Evolutionary conservation across 192 early-diverging fungal genomes (phyloP), one percentile per base, ranked within the genome.

Genomic region (Dissophora ornata): DNA sequence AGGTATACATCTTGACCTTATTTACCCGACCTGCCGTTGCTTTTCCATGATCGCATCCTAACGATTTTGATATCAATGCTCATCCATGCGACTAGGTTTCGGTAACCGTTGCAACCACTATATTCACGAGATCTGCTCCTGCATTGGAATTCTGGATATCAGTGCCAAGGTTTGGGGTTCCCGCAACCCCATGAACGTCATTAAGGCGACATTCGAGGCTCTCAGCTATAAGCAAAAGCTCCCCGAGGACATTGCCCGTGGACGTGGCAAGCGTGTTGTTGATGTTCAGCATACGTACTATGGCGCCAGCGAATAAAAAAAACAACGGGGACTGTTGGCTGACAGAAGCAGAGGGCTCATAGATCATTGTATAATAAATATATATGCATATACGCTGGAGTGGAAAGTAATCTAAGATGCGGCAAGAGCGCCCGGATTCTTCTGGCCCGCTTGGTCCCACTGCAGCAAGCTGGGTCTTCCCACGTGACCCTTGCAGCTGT

Each of bases 211-310:
- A 13, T 98, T 98, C 81, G 94, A 92, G 79, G 98, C 98, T 13
- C 79, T 99, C 11, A 51, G 64, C 18, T 63, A 80, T 16, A 67
- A 81, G 56, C 98, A 99, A 83, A 89, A 86, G 68, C 80, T 87
- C 7, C 94, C 96, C 12, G 83, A 87, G 44, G 92, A 98, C 32
- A 88, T 99, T 83, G 96, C 97, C 16, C 85, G 83, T 80, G 86
- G 87, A 41, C 84, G 97, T 51, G 97, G 97, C 24, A 86, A 93
- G 68, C 94, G 92, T 41, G 81, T 99, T 38, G 82, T 92, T 19
- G 97, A 99, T 69, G 93, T 99, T 45, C 91, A 96, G 77, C 88
- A 92, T 96, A 97, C 79, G 21, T 97, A 97, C 71, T 97, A 96
- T 69, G 95, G 95, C 52, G 85, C 81, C 45, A 80, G 54, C 73